Base-by-base conservation (phyloP, 371 early-diverging fungal species). In the Lichtheimia corymbifera region DNA sequence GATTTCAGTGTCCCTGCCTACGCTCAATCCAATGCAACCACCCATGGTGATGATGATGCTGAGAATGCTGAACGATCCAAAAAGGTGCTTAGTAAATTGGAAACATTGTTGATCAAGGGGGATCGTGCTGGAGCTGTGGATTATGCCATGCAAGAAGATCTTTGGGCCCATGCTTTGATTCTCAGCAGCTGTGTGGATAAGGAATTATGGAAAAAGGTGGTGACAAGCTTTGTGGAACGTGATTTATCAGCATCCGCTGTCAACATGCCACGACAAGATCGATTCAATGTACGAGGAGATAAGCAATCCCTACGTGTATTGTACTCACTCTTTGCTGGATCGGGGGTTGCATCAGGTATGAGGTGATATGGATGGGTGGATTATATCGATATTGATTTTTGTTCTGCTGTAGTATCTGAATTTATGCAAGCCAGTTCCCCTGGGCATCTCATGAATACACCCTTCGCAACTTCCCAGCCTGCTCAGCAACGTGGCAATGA, bases 91-190 rank as follows among this genome's bases (percentile, higher is more conserved):
- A 77, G 73, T 18, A 81, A 76, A 41, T 71, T 96, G 6, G 87
- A 92, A 65, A 67, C 74, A 0, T 62, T 82, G 22, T 82, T 97
- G 41, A 69, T 93, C 41, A 69, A 79, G 13, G 95, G 96, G 3
- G 88, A 94, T 64, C 88, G 92, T 14, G 58, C 70, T 25, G 89
- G 76, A 0, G 95, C 97, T 1, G 91, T 93, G 14, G 78, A 85
- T 6, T 76, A 84, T 54, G 91, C 94, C 0, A 80, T 91, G 55
- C 79, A 79, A 49, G 79, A 85, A 41, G 84, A 84, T 52, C 64
- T 93, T 52, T 97, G 96, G 96, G 82, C 91, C 0, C 95, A 97
- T 71, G 97, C 96, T 5, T 79, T 96, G 22, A 86, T 95, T 7
- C 89, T 97, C 65, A 87, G 94, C 45, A 95, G 93, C 59, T 89